Percentiles rank a stretch among this genome's conserved stretches.
Conservation (phyloP, 192 early-diverging fungal species). For the Coemansia reversa region DNA sequence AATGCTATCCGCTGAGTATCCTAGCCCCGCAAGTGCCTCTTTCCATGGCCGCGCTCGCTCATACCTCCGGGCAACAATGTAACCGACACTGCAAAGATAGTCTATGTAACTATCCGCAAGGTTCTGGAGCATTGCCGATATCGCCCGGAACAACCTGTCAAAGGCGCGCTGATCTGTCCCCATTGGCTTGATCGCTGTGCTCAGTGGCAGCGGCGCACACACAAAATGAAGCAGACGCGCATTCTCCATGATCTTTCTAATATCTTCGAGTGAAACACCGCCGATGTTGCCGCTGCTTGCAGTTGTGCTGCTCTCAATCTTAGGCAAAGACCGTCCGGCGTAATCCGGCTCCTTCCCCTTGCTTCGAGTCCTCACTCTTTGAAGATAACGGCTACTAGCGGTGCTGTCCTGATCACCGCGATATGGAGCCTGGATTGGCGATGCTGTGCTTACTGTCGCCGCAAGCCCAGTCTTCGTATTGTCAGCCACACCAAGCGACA, state of each 20-base stretch:
- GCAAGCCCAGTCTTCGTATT: not conserved
- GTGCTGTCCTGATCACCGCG: conserved; percentile 16
- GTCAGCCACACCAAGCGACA: not conserved
- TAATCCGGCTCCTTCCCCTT: not conserved
- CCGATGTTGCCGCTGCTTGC: conserved; percentile 3
- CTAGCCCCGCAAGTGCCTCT: conserved; percentile 31
- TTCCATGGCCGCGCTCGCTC: conserved; percentile 39
- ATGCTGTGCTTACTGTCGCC: not conserved
- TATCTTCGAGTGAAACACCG: conserved; percentile 41
- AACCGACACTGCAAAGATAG: conserved; percentile 51
- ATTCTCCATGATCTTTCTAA: conserved; percentile 46
- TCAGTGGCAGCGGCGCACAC: conserved; percentile 46
- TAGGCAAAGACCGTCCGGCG: not conserved
- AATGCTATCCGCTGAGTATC: conserved; percentile 30
- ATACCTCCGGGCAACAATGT: conserved; percentile 40
- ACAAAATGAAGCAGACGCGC: conserved; percentile 52
- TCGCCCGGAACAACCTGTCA: conserved; percentile 30
- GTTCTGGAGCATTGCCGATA: conserved; percentile 54
- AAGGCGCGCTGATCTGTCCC: conserved; percentile 36
- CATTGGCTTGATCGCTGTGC: conserved; percentile 31
- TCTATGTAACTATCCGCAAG: conserved; percentile 52
- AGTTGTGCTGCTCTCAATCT: conserved; percentile 2
- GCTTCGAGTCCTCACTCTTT: not conserved
- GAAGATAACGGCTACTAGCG: not conserved
- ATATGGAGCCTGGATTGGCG: conserved; percentile 26